Evolutionary conservation across 805 yeast genomes (phyloP).

Genomic region (Pichia eremophila): DNA sequence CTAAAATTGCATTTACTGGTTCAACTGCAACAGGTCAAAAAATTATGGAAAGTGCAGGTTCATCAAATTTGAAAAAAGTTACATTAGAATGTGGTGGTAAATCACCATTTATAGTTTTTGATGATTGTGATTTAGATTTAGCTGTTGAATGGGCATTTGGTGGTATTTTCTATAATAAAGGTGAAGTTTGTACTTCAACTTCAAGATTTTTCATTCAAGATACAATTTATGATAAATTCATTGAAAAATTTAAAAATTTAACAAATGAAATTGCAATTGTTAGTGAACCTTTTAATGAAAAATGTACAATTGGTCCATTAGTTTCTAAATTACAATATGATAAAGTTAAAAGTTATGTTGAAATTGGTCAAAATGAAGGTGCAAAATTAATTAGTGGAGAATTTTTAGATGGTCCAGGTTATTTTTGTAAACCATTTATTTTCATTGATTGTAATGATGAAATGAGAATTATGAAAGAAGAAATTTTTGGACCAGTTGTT

Average conservation of each 20-base stretch:
- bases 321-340: slow-evolving; percentile 57
- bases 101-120: slow-evolving; percentile 43
- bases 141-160: slow-evolving; percentile 42
- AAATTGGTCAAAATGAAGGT: slow-evolving; percentile 59
- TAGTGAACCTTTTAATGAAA: slow-evolving; percentile 61
- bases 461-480: slow-evolving; percentile 59
- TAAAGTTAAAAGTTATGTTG: slow-evolving; percentile 59
- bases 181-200: slow-evolving; percentile 40
- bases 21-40: slow-evolving; percentile 66
- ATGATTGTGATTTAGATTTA: slow-evolving; percentile 44
- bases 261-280: slow-evolving; percentile 39
- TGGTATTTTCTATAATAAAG: slow-evolving; percentile 39
- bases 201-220: slow-evolving; percentile 38
- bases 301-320: slow-evolving; percentile 64
- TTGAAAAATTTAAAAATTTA: slow-evolving; percentile 29
- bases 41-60: slow-evolving; percentile 61
- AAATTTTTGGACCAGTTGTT: slow-evolving; percentile 77
- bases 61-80: slow-evolving; percentile 43
- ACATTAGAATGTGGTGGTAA: slow-evolving; percentile 57
- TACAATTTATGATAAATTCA: slow-evolving; percentile 32
- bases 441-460: slow-evolving; percentile 60
- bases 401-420: slow-evolving; percentile 49
- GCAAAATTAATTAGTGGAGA: slow-evolving; percentile 66
- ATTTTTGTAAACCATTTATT: slow-evolving; percentile 60
- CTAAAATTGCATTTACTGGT: slow-evolving; percentile 74